Evolutionary conservation across 1,284 basidiomycete genomes (phyloP), one percentile per base, ranked within the genome.

Genomic region (Exobasidium rhododendri): DNA sequence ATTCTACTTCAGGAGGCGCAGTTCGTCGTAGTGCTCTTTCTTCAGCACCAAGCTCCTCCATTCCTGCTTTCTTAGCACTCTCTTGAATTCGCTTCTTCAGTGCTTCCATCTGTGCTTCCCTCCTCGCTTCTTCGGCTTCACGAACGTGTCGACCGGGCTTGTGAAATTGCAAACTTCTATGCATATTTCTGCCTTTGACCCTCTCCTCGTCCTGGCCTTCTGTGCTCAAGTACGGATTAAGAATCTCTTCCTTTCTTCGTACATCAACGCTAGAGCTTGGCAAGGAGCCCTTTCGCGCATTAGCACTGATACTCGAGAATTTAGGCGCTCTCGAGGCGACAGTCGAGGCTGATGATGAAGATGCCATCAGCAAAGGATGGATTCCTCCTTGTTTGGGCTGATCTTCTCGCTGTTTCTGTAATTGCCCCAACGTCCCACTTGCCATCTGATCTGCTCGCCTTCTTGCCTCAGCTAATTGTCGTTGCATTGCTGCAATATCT

Each of bases 71-170:
- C 66, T 87, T 85, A 30, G 92, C 90, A 68, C 88, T 88, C 80
- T 94, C 92, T 13, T 91, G 91, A 69, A 99, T 97, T 49, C 92
- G 85, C 78, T 90, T 87, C 81, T 96, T 96, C 50, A 98, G 83
- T 24, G 86, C 92, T 73, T 97, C 94, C 68, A 99, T 84, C 78
- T 93, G 89, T 30, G 83, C 84, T 47, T 84, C 73, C 3, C 70
- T 60, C 22, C 77, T 63, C 26, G 66, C 35, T 56, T 77, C 73
- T 62, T 79, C 77, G 0, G 77, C 77, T 45, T 67, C 69, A 7
- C 59, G 26, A 13, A 79, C 58, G 54, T 79, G 75, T 29, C 75
- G 64, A 2, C 77, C 76, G 0, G 76, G 74, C 17, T 64, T 65
- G 61, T 77, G 68, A 60, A 79, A 79, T 43, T 75, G 69, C 20